Evolutionary conservation across 371 early-diverging fungal genomes (phyloP), one percentile per base, ranked within the genome.

Genomic region (Syncephalastrum contaminatum): DNA sequence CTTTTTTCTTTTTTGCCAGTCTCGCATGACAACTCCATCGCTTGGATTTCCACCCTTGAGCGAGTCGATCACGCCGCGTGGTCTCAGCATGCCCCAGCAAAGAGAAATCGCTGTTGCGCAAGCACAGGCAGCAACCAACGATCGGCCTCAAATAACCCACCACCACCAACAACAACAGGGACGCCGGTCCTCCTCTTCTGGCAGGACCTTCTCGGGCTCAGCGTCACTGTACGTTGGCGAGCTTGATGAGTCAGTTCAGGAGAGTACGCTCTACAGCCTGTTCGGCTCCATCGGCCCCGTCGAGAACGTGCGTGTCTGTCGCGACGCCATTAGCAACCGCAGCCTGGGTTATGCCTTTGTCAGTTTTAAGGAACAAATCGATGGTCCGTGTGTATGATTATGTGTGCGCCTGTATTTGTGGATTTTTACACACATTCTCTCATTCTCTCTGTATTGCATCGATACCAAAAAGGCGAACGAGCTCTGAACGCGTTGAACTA

Each of bases 321-420:
- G 98, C 58, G 99, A 98, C 74, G 90, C 93, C 55, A 90, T 96
- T 59, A 97, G 95, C 54, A 87, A 95, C 42, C 90, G 94, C 59
- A 91, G 91, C 62, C 80, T 98, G 56, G 98, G 99, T 36, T 98
- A 98, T 81, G 97, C 95, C 56, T 97, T 96, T 77, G 93, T 98
- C 70, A 97, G 95, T 87, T 97, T 88, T 72, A 80, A 81, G 67
- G 82, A 81, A 52, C 74, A 77, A 30, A 72, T 73, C 48, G 90
- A 92, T 64, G 89, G 86, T 83, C 77, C 56, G 69, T 56, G 39
- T 42, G 40, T 4, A 19, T 44, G 43, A 41, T 30, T 30, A 30
- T 30, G 36, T 30, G 10, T 30, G 36, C 36, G 36, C 36, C 36
- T 30, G 36, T 30, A 30, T 30, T 30, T 10, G 36, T 30, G 36